A percentile compares a stretch with the other conserved stretches of the same genome.
phyloP scores from a whole-genome alignment of 768 basidiomycete species.

The Rhodotorula kratochvilovae region DNA sequence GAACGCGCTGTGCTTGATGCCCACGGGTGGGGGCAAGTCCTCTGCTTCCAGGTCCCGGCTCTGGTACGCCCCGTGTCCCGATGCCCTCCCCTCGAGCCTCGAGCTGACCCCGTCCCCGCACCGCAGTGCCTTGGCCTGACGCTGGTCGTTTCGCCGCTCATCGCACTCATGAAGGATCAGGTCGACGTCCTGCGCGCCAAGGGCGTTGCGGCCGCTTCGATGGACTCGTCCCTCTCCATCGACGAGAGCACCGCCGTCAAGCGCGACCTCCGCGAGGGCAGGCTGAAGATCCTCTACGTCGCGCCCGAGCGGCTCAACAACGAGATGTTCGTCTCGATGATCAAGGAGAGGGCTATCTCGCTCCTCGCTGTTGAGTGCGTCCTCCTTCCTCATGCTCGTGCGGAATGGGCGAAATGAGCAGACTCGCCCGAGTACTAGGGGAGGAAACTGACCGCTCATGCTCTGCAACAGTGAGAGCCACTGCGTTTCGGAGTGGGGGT shows the following conservation, averaged over 20 bases:
- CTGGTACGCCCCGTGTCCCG: too few species aligned
- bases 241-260: slow-evolving; percentile 49
- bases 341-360: slow-evolving; percentile 51
- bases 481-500: slow-evolving; percentile 30
- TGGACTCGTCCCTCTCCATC: slow-evolving; percentile 50
- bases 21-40: slow-evolving; percentile 57
- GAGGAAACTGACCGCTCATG: too few species aligned
- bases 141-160: slow-evolving; percentile 81
- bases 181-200: slow-evolving; percentile 48
- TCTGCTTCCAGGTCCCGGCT: slow-evolving; percentile 69
- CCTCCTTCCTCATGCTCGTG: too few species aligned
- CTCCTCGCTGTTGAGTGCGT: slow-evolving; percentile 53
- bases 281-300: slow-evolving; percentile 55
- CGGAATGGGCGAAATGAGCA: too few species aligned
- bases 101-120: slow-evolving; percentile 10
- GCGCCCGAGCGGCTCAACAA: slow-evolving; percentile 56
- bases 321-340: slow-evolving; percentile 53
- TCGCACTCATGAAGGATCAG: slow-evolving; percentile 70
- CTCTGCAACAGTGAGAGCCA: slow-evolving; percentile 45
- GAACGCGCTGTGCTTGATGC: slow-evolving; percentile 65
- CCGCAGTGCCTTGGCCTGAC: slow-evolving; percentile 64
- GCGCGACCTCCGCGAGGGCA: slow-evolving; percentile 48
- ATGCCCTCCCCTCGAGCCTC: neutral
- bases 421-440: too few species aligned
- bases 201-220: slow-evolving; percentile 50